These are phyloP conservation scores for Colletotrichum tofieldiae DNA, from an alignment of 2,329 filamentous ascomycete species.

Conservation along the genomic window DNA sequence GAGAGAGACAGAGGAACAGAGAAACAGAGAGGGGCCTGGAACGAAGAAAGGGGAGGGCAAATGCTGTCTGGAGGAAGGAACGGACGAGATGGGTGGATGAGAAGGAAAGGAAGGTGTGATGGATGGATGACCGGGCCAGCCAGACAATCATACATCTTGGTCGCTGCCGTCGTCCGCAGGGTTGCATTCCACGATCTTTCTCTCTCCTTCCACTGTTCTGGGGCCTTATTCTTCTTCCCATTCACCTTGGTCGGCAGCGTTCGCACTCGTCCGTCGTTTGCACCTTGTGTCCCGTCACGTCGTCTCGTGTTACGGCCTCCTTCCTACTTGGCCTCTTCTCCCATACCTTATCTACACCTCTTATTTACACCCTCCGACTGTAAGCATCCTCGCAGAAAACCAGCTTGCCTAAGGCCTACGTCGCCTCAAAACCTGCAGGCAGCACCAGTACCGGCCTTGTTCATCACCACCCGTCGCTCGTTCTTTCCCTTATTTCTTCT, in stretches of 20 bases:
- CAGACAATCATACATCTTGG: slow-evolving; percentile 32
- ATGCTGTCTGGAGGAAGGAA: slow-evolving; percentile 32
- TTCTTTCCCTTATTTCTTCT: not conserved
- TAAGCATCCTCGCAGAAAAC: not conserved
- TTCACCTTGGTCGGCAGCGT: not conserved
- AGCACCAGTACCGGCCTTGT: not conserved
- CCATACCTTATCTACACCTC: not conserved
- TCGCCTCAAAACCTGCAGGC: slow-evolving; percentile 9
- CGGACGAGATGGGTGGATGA: slow-evolving; percentile 28
- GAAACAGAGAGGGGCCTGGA: not conserved
- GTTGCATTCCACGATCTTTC: slow-evolving; percentile 24
- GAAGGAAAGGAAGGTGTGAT: slow-evolving; percentile 8
- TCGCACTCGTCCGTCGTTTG: not conserved
- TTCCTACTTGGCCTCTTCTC: not conserved
- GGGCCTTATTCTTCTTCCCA: not conserved
- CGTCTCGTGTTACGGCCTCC: not conserved
- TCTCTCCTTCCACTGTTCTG: slow-evolving; percentile 9
- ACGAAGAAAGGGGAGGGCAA: not conserved
- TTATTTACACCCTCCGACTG: not conserved
- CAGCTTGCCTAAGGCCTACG: not conserved
- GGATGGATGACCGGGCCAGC: not conserved
- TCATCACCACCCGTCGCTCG: slow-evolving; percentile 14
- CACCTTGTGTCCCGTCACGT: not conserved
- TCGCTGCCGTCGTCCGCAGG: slow-evolving; percentile 15
- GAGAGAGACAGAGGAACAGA: no score